Percentiles rank a stretch among this genome's conserved stretches.
phyloP scores from a whole-genome alignment of 2,329 filamentous ascomycete species.

The Fusarium incarnatum region DNA sequence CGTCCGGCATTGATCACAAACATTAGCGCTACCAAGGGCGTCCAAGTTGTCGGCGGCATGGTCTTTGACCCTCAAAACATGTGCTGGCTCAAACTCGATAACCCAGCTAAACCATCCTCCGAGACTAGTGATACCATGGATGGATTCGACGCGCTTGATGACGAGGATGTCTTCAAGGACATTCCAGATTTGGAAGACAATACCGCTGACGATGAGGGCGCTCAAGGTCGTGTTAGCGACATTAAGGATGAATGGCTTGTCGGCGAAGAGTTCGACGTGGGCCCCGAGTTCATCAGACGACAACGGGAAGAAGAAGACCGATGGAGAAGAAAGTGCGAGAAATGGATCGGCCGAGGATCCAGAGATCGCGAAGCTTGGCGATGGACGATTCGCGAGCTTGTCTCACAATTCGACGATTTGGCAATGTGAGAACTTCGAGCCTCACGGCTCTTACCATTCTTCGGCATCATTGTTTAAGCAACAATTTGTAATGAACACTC shows the following conservation, averaged over 20 bases:
- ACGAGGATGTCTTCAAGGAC: slow-evolving; percentile 93
- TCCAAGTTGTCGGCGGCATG: slow-evolving; percentile 97
- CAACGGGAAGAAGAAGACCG: slow-evolving; percentile 92
- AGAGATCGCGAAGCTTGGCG: slow-evolving; percentile 74
- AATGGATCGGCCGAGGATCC: slow-evolving; percentile 77
- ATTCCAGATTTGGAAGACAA: slow-evolving; percentile 91
- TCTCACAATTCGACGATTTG: slow-evolving; percentile 58
- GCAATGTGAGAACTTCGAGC: slow-evolving; percentile 46
- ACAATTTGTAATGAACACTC: slow-evolving; percentile 43
- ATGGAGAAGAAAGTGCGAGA: slow-evolving; percentile 88
- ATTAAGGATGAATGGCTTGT: slow-evolving; percentile 84
- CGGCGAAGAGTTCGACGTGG: slow-evolving; percentile 97
- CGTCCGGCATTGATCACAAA: slow-evolving; percentile 89
- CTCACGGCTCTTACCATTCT: slow-evolving; percentile 32
- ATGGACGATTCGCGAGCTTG: slow-evolving; percentile 78
- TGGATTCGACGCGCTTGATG: slow-evolving; percentile 77
- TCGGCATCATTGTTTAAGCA: slow-evolving; percentile 34
- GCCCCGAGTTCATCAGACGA: slow-evolving; percentile 89
- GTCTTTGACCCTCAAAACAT: slow-evolving; percentile 97
- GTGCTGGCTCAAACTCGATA: slow-evolving; percentile 90
- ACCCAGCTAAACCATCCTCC: slow-evolving; percentile 59
- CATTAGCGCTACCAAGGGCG: slow-evolving; percentile 83
- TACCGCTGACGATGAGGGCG: slow-evolving; percentile 61
- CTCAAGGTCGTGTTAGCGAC: slow-evolving; percentile 67
- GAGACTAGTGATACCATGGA: slow-evolving; percentile 69